phyloP scores from a whole-genome alignment of 257 asterid species.

The Solanum clarkiae region DNA sequence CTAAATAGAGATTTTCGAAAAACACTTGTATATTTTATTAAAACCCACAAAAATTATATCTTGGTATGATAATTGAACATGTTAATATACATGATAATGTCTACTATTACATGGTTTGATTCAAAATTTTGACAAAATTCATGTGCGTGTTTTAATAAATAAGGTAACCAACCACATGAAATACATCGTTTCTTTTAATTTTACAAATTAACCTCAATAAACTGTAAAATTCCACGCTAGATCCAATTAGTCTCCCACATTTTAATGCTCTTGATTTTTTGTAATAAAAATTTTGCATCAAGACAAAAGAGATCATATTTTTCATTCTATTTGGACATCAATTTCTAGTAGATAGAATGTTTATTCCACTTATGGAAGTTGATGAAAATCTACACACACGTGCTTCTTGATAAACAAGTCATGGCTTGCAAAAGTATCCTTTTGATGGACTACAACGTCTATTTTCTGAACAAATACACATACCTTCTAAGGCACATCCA shows the following conservation, averaged over 20 bases:
- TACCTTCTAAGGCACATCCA: conserved; percentile 73
- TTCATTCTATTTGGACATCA: neutral
- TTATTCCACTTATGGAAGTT: neutral
- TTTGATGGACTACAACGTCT: conserved; percentile 58
- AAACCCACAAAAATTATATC: too few relatives aligned
- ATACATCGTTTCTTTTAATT: too few relatives aligned
- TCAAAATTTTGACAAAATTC: too few relatives aligned
- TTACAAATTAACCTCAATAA: neutral
- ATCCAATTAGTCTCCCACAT: neutral
- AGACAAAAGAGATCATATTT: neutral
- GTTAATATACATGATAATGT: too few relatives aligned
- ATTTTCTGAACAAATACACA: conserved; percentile 55
- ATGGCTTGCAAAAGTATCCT: conserved; percentile 51
- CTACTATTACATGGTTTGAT: too few relatives aligned
- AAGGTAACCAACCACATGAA: too few relatives aligned
- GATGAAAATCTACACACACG: conserved; percentile 47
- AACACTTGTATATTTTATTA: too few relatives aligned
- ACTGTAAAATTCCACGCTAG: too few relatives aligned
- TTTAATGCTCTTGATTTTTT: too few relatives aligned
- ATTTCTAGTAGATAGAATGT: neutral
- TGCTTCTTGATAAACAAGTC: conserved; percentile 49
- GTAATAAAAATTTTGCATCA: neutral
- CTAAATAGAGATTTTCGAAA: too few relatives aligned
- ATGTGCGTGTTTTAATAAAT: too few relatives aligned
- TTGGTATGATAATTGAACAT: too few relatives aligned